Evolutionary conservation across 805 yeast genomes (phyloP), one percentile per base, ranked within the genome.

Genomic region (Ogataea thermomethanolica): DNA sequence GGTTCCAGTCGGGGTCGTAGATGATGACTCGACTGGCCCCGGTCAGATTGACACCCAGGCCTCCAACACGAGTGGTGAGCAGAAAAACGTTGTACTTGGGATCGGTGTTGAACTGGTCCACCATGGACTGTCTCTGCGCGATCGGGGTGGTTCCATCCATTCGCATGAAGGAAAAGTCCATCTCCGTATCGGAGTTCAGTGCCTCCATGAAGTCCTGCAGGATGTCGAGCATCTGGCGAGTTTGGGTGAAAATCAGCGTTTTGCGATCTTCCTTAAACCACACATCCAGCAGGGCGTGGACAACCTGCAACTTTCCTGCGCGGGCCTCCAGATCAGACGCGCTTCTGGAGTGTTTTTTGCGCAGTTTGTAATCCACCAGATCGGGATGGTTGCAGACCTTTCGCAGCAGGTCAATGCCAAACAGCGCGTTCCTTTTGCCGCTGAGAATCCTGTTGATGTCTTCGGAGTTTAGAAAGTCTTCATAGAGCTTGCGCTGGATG

Each of bases 1-100:
- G 99, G 56, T 91, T 91, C 99, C 99, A 91, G 62, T 93, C 98
- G 0, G 99, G 99, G 55, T 91, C 99, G 58, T 76, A 91, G 11
- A 91, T 91, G 15, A 91, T 87, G 9, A 91, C 96, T 32, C 98
- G 67, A 50, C 89, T 89, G 0, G 99, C 98, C 3, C 98, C 98
- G 0, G 96, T 91, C 33, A 91, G 61, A 59, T 91, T 91, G 1
- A 91, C 86, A 14, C 99, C 99, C 28, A 93, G 66, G 0, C 99
- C 99, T 14, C 99, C 99, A 6, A 93, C 99, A 54, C 91, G 78
- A 0, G 99, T 93, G 0, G 99, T 93, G 27, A 93, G 66, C 15
- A 93, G 62, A 58, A 93, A 93, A 2, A 93, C 76, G 35, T 71
- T 65, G 42, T 76, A 76, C 23, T 64, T 56, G 1, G 71, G 67